Percentiles rank a stretch among this genome's conserved stretches.
phyloP scores from a whole-genome alignment of 305 asterid species.

The Plantago lanceolata region DNA sequence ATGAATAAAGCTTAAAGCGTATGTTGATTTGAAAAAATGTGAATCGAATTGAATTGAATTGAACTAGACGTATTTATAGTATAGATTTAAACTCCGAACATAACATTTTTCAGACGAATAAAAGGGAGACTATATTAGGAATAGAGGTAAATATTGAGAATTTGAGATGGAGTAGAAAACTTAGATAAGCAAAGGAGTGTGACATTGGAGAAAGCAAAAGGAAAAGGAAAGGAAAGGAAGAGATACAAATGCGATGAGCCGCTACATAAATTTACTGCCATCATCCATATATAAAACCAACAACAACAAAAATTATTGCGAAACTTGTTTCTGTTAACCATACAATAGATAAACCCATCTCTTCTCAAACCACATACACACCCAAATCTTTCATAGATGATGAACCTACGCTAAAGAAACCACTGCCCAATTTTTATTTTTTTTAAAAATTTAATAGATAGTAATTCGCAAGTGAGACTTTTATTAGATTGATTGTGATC shows the following conservation, averaged over 20 bases:
- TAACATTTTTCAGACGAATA: no score
- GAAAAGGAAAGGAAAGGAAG: slow-evolving; percentile 39
- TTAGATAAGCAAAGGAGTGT: not conserved
- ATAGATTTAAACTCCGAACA: no score
- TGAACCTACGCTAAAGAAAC: not conserved
- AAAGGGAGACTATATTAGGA: no score
- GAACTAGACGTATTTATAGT: no score
- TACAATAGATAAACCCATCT: slow-evolving; percentile 24
- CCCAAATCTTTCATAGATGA: not conserved
- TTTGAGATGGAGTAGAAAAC: no score
- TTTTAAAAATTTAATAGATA: not conserved
- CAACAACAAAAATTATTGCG: slow-evolving; percentile 16
- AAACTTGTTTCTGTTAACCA: not conserved
- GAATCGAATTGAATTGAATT: no score
- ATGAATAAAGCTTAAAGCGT: no score
- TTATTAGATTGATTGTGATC: slow-evolving; percentile 24
- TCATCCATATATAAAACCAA: not conserved
- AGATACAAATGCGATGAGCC: slow-evolving; percentile 62
- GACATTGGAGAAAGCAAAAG: slow-evolving; percentile 2
- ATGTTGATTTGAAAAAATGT: no score
- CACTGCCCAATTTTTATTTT: no score
- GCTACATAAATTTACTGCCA: slow-evolving; percentile 26
- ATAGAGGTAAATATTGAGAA: no score
- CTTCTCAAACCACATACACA: slow-evolving; percentile 18
- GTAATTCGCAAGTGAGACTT: not conserved